Conservation (phyloP, 257 asterid genomes). For the Leptodermis oblonga region DNA sequence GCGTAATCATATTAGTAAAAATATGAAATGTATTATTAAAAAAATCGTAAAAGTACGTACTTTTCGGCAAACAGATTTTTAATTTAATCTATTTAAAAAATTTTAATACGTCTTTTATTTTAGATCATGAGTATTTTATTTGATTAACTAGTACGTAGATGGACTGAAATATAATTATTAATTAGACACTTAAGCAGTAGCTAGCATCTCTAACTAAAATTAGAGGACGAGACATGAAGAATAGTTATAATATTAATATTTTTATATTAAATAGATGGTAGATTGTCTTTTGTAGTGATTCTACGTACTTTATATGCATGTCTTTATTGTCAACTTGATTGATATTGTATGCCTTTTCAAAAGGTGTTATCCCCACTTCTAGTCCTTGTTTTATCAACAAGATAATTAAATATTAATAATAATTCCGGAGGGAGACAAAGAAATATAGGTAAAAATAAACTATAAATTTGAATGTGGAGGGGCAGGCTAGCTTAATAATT, state of each 20-base stretch:
- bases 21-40: no score
- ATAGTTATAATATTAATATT: conserved; percentile 23
- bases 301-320: conserved; percentile 49
- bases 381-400: conserved; percentile 18
- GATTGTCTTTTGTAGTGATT: conserved; percentile 42
- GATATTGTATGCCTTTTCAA: neutral
- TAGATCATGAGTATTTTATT: no score
- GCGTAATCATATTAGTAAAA: no score
- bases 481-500: no score
- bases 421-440: neutral
- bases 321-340: conserved; percentile 57
- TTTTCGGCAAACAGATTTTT: no score
- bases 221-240: conserved; percentile 39
- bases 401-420: neutral
- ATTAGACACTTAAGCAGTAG: neutral
- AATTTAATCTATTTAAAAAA: no score
- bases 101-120: no score
- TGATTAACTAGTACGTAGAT: neutral
- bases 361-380: conserved; percentile 22
- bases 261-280: conserved; percentile 5
- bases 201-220: conserved; percentile 5
- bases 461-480: conserved; percentile 13
- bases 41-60: no score
- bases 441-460: neutral
- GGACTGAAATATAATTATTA: neutral